Evolutionary conservation across 2,329 filamentous ascomycete species (phyloP), one percentile per base, ranked within the genome.

Genomic region (Arthrobotrys pseudoclavata): DNA sequence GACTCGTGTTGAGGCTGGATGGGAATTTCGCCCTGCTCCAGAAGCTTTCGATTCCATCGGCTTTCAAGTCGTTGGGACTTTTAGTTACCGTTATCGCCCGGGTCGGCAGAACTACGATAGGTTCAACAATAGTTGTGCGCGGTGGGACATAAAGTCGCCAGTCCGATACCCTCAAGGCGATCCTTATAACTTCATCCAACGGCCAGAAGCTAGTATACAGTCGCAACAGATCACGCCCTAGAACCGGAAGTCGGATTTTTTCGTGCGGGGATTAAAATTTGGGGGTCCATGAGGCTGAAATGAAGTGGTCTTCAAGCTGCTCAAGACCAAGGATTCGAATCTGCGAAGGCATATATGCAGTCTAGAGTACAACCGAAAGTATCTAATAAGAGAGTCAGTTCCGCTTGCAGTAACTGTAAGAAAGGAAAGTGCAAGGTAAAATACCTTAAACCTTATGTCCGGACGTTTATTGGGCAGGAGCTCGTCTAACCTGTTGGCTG

Each of bases 401-500:
- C 29, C 18, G 72, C 72, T 2, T 76, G 72, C 40, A 31, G 60
- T 34, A 61, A 50, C 26, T 76, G 72, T 42, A 76, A 76, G 40
- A 76, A 55, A 26, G 66, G 66, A 0, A 76, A 76, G 42, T 66
- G 66, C 66, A 76, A 67, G 66, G 72, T 76, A 76, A 47, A 29
- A 18, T 29, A 55, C 31, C n/a, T 29, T 22, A 53, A 50, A 26
- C 24, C 13, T 1, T 7, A 37, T 13, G 3, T 40, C 24, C 20
- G 20, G 20, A 24, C 20, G 47, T 50, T 47, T 45, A 34, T 42
- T 31, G 24, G 37, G 29, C 24, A 24, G 15, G 13, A 24, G 7
- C 15, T 48, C 22, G 34, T 61, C 47, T 71, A 37, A 64, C 29
- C 26, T 52, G 40, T 29, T 20, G 20, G 9, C 5, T 22, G 47